Percentiles rank a stretch among this genome's conserved stretches.
Evolutionary conservation across 164 flowering plant genomes (phyloP).

Genomic region (Santalum album): DNA sequence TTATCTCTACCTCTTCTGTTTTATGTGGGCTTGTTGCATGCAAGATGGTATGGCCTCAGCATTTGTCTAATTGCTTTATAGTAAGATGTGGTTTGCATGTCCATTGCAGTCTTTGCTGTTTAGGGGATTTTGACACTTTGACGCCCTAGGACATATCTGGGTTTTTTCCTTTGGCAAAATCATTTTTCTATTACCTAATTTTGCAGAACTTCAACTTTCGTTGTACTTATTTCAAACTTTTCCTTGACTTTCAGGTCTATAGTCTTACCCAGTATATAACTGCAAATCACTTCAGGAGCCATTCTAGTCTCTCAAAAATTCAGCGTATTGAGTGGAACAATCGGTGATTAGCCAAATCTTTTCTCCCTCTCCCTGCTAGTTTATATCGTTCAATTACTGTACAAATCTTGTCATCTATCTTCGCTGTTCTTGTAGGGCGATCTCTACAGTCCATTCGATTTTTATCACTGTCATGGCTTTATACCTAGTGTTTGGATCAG

Average conservation of each 20-base stretch:
- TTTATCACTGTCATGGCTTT: constrained; percentile 1
- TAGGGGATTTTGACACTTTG: not conserved
- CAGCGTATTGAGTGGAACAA: constrained; percentile 32
- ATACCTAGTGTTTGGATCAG: constrained; percentile 3
- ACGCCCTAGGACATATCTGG: not conserved
- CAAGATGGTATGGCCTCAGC: constrained; percentile 19
- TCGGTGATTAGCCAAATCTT: constrained; percentile 14
- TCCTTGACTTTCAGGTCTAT: constrained; percentile 21
- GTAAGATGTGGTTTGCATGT: not conserved
- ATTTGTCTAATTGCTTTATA: not conserved
- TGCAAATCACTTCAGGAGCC: constrained; percentile 20
- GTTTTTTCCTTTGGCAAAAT: not conserved
- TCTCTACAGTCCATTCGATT: constrained; percentile 5
- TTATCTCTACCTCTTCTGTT: constrained; percentile 20
- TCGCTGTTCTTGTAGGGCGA: not conserved
- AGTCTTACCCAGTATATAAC: constrained; percentile 25
- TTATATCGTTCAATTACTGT: not conserved
- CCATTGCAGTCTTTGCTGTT: not conserved
- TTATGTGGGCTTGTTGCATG: constrained; percentile 18
- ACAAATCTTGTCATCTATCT: not conserved
- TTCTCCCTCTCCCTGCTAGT: not conserved
- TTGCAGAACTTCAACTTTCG: not conserved
- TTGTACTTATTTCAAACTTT: constrained; percentile 1
- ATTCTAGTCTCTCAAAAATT: constrained; percentile 18
- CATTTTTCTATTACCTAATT: not conserved